phyloP scores from a whole-genome alignment of 73 alveolate genomes.

The Paramecium primaurelia region DNA sequence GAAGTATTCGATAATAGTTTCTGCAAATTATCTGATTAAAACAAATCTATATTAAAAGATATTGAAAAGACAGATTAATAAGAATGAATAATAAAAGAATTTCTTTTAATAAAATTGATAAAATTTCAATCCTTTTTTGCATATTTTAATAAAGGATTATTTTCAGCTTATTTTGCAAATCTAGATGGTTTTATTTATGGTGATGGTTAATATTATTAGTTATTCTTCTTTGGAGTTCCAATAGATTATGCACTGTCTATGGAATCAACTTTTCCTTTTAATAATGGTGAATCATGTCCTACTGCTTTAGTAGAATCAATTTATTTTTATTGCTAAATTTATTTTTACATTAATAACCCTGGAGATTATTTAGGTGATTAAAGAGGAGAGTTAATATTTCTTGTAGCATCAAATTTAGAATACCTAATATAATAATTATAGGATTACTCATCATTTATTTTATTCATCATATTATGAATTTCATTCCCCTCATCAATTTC shows the following conservation, averaged over 20 bases:
- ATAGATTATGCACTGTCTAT: neutral
- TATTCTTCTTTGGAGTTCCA: conserved; percentile 3
- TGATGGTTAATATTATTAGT: neutral
- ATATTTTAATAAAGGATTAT: conserved; percentile 8
- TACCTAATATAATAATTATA: neutral
- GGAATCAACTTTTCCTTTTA: conserved; percentile 11
- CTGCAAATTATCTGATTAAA: neutral
- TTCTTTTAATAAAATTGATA: neutral
- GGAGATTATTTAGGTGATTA: neutral
- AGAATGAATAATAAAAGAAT: neutral
- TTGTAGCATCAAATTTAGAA: conserved; percentile 21
- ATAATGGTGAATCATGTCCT: neutral
- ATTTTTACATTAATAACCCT: neutral
- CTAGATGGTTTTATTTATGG: conserved; percentile 41
- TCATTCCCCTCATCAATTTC: neutral
- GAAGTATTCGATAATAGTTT: neutral
- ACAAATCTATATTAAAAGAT: neutral
- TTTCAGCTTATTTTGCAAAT: conserved; percentile 11
- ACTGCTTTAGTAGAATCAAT: neutral
- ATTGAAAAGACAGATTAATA: neutral
- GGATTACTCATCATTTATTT: neutral
- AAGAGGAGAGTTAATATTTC: neutral
- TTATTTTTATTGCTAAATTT: neutral
- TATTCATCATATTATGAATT: neutral
- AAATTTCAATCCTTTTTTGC: conserved; percentile 20